Conservation (phyloP, 306 rosid genomes). For the cucumber (Cucumis sativus) region DNA sequence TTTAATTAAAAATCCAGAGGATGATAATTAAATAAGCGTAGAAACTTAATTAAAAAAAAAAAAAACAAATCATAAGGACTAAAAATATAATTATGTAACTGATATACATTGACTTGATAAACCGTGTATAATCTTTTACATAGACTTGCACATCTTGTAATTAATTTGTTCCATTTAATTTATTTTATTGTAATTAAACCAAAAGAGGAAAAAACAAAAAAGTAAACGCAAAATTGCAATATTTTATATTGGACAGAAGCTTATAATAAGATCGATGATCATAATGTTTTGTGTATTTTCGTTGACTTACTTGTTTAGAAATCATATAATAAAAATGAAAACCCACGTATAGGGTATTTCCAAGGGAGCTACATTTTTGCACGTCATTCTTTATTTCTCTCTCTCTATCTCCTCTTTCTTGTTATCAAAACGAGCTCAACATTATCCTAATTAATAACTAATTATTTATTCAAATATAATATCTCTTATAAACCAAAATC, state of each 20-base stretch:
- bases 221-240: slow-evolving; percentile 1
- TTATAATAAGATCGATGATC: background rate
- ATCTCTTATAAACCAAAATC: too few species aligned
- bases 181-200: background rate
- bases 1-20: background rate
- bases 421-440: background rate
- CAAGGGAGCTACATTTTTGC: background rate
- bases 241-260: background rate
- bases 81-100: background rate
- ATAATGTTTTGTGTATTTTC: background rate
- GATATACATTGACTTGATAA: background rate
- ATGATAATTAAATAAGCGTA: background rate
- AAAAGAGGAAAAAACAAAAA: background rate
- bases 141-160: background rate
- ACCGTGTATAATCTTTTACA: background rate
- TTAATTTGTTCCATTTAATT: background rate
- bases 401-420: background rate
- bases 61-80: background rate
- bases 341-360: background rate
- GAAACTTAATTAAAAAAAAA: background rate
- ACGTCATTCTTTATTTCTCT: background rate
- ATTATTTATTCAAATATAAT: background rate
- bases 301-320: background rate
- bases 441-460: background rate
- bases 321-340: background rate